Percentiles rank a stretch among this genome's conserved stretches.
Evolutionary conservation across 768 basidiomycete species (phyloP).

Genomic region (Tylopilus rubrobrunneus): DNA sequence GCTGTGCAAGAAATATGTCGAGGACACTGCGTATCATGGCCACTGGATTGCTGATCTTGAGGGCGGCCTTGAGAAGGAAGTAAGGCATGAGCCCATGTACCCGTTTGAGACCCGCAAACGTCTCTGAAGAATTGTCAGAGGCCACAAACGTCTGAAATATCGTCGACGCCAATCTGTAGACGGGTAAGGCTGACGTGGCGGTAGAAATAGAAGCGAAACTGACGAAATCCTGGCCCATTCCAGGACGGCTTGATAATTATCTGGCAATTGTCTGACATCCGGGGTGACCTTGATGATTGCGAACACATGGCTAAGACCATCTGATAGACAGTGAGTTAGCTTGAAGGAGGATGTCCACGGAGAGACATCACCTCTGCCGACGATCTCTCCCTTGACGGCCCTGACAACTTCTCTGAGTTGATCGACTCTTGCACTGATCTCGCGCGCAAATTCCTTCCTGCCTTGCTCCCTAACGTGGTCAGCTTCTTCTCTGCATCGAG

Average conservation of each 20-base stretch:
- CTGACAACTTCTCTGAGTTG: slow-evolving; percentile 78
- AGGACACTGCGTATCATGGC: slow-evolving; percentile 90
- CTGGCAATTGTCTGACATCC: slow-evolving; percentile 70
- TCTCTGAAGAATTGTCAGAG: slow-evolving; percentile 87
- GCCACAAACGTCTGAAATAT: slow-evolving; percentile 95
- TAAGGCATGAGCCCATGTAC: slow-evolving; percentile 98
- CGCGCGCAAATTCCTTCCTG: slow-evolving; percentile 74
- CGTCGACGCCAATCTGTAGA: slow-evolving; percentile 82
- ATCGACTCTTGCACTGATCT: slow-evolving; percentile 85
- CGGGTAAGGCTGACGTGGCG: slow-evolving; percentile 4
- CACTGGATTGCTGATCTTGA: slow-evolving; percentile 93
- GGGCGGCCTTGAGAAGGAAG: slow-evolving; percentile 87
- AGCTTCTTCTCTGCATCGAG: slow-evolving; percentile 76
- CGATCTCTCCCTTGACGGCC: slow-evolving; percentile 90
- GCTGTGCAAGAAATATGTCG: slow-evolving; percentile 94
- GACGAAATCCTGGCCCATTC: slow-evolving; percentile 98
- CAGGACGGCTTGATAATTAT: slow-evolving; percentile 82
- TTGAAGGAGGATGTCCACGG: neutral
- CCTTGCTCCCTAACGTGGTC: slow-evolving; percentile 88
- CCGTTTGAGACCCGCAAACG: slow-evolving; percentile 82
- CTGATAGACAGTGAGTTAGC: slow-evolving; percentile 36
- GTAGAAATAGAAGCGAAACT: slow-evolving; percentile 32
- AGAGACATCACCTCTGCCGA: slow-evolving; percentile 64
- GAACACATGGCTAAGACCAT: slow-evolving; percentile 88
- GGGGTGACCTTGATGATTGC: slow-evolving; percentile 80